Conservation (phyloP, 1,139 yeast species). For the Scheffersomyces lignicola region DNA sequence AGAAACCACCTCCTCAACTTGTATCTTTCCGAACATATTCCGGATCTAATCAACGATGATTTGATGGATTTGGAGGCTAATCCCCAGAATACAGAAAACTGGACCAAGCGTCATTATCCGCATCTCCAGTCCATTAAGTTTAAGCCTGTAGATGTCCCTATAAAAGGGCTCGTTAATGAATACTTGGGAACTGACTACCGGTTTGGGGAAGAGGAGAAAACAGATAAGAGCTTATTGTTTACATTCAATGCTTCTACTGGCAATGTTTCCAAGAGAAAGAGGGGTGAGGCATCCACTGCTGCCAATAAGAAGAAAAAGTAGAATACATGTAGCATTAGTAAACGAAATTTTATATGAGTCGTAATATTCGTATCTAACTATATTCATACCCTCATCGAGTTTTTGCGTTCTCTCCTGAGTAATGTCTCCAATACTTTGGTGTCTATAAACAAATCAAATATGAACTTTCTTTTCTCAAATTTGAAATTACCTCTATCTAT, state of each 20-base stretch:
- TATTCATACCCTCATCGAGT: constrained; percentile 8
- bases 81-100: constrained; percentile 41
- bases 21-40: constrained; percentile 30
- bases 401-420: constrained; percentile 32
- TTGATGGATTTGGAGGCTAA: constrained; percentile 33
- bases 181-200: constrained; percentile 13
- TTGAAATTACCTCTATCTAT: constrained; percentile 70
- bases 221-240: constrained; percentile 1
- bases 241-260: neutral
- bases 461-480: constrained; percentile 60
- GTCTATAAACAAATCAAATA: constrained; percentile 65
- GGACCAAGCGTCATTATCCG: constrained; percentile 41
- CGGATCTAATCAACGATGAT: constrained; percentile 44
- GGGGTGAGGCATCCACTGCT: constrained; percentile 9
- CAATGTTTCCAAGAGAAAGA: constrained; percentile 10
- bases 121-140: constrained; percentile 35
- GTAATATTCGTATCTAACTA: constrained; percentile 3
- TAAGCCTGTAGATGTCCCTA: constrained; percentile 29
- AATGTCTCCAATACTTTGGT: constrained; percentile 56
- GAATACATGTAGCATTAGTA: neutral
- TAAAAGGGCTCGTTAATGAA: constrained; percentile 14
- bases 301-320: constrained; percentile 11
- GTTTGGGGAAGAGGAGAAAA: constrained; percentile 3
- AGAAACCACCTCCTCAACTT: constrained; percentile 15
- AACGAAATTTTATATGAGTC: neutral